Percentiles rank a stretch among this genome's conserved stretches.
phyloP scores from a whole-genome alignment of 805 yeast species.

The Candida krabiensis region DNA sequence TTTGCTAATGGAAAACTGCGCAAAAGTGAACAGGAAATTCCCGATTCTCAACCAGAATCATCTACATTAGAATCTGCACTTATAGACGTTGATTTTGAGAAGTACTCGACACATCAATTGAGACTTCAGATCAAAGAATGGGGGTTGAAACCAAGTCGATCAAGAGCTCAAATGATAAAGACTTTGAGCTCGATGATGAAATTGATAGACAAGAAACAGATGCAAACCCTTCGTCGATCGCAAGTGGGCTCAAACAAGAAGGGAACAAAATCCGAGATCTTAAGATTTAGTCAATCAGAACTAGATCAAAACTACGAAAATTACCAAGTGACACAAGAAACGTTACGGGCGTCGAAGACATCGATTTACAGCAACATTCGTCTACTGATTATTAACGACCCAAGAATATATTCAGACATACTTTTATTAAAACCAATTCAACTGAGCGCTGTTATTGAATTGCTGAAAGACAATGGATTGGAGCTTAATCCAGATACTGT shows the following conservation, averaged over 20 bases:
- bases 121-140: slow-evolving; percentile 31
- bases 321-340: slow-evolving; percentile 10
- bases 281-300: slow-evolving; percentile 18
- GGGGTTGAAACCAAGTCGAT: slow-evolving; percentile 39
- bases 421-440: slow-evolving; percentile 27
- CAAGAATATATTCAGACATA: slow-evolving; percentile 17
- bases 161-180: slow-evolving; percentile 35
- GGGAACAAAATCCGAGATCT: slow-evolving; percentile 2
- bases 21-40: slow-evolving; percentile 12
- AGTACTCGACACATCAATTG: slow-evolving; percentile 18
- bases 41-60: slow-evolving; percentile 20
- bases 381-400: slow-evolving; percentile 15
- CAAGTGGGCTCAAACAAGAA: neutral
- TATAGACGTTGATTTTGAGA: slow-evolving; percentile 13
- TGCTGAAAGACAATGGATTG: slow-evolving; percentile 16
- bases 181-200: slow-evolving; percentile 25
- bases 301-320: slow-evolving; percentile 13
- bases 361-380: slow-evolving; percentile 20
- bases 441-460: slow-evolving; percentile 15
- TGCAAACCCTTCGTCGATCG: slow-evolving; percentile 9
- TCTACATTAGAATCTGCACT: slow-evolving; percentile 3
- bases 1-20: neutral
- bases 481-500: slow-evolving; percentile 22
- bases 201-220: slow-evolving; percentile 17
- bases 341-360: slow-evolving; percentile 8